A percentile compares a stretch with the other conserved stretches of the same genome.
Conservation (phyloP, 768 basidiomycete genomes). For the Phallus indusiatus region DNA sequence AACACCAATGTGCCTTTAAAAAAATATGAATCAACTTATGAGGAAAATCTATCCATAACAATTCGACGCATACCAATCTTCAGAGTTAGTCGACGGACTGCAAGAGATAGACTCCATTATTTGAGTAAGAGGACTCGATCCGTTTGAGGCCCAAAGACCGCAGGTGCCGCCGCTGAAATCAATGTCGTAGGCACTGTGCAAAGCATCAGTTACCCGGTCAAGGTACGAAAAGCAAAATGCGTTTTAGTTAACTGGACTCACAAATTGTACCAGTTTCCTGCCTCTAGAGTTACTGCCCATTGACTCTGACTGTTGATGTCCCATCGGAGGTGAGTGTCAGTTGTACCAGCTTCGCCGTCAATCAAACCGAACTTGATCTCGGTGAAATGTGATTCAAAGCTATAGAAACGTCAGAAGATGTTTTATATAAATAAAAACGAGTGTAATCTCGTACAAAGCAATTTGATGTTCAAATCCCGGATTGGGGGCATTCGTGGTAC, state of each 20-base stretch:
- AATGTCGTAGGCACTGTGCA: slow-evolving; percentile 13
- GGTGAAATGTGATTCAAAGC: slow-evolving; percentile 2
- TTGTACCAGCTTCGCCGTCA: slow-evolving; percentile 22
- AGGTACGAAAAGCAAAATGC: no score
- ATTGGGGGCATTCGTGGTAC: slow-evolving; percentile 41
- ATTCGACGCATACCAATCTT: slow-evolving; percentile 29
- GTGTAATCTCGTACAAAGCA: slow-evolving; percentile 37
- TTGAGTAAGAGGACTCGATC: slow-evolving; percentile 35
- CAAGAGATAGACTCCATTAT: slow-evolving; percentile 39
- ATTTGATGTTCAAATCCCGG: slow-evolving; percentile 50
- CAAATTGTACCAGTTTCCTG: slow-evolving; percentile 58
- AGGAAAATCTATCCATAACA: not conserved
- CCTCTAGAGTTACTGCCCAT: slow-evolving; percentile 41
- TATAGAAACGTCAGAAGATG: slow-evolving; percentile 1
- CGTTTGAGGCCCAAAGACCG: slow-evolving; percentile 50
- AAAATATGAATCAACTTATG: not conserved
- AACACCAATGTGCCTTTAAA: slow-evolving; percentile 41
- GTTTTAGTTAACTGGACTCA: slow-evolving; percentile 25
- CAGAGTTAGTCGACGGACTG: slow-evolving; percentile 47
- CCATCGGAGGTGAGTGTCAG: slow-evolving; percentile 43
- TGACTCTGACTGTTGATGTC: slow-evolving; percentile 35
- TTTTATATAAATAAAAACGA: no score
- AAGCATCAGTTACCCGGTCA: not conserved
- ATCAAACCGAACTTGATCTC: slow-evolving; percentile 49
- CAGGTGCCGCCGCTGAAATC: slow-evolving; percentile 46